phyloP scores from a whole-genome alignment of 768 basidiomycete genomes.

The Paxillus involutus region DNA sequence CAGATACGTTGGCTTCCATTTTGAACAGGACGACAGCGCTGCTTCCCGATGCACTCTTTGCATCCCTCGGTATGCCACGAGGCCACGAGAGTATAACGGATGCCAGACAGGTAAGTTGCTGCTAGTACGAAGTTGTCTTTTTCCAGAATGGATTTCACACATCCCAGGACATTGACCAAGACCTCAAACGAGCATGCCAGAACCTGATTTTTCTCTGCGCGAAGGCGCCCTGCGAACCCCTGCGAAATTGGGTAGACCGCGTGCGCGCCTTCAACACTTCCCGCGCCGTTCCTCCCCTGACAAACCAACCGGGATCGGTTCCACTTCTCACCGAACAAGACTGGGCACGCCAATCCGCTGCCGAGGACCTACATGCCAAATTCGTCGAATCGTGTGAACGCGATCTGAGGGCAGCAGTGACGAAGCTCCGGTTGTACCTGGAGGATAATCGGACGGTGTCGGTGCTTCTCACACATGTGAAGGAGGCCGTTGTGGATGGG shows the following conservation, averaged over 20 bases:
- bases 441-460: conserved; percentile 76
- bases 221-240: conserved; percentile 52
- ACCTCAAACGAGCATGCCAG: conserved; percentile 84
- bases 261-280: conserved; percentile 36
- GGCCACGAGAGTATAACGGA: conserved; percentile 64
- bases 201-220: conserved; percentile 70
- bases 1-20: conserved; percentile 32
- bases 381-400: conserved; percentile 58
- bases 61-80: conserved; percentile 65
- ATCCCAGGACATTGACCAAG: conserved; percentile 81
- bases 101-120: conserved; percentile 61
- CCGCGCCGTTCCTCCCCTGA: conserved; percentile 19
- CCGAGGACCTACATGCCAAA: conserved; percentile 46
- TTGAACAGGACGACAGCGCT: conserved; percentile 37
- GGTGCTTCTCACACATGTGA: conserved; percentile 75
- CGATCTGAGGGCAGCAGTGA: conserved; percentile 54
- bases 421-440: conserved; percentile 71
- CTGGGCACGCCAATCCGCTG: conserved; percentile 53
- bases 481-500: conserved; percentile 70
- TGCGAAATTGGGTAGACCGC: conserved; percentile 64
- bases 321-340: conserved; percentile 37
- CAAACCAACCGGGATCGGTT: conserved; percentile 11
- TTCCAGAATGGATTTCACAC: background rate
- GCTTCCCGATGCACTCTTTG: conserved; percentile 68
- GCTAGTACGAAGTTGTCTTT: background rate